Base-by-base conservation (phyloP, 2,329 filamentous ascomycete species). In the Fusarium bulbicola region DNA sequence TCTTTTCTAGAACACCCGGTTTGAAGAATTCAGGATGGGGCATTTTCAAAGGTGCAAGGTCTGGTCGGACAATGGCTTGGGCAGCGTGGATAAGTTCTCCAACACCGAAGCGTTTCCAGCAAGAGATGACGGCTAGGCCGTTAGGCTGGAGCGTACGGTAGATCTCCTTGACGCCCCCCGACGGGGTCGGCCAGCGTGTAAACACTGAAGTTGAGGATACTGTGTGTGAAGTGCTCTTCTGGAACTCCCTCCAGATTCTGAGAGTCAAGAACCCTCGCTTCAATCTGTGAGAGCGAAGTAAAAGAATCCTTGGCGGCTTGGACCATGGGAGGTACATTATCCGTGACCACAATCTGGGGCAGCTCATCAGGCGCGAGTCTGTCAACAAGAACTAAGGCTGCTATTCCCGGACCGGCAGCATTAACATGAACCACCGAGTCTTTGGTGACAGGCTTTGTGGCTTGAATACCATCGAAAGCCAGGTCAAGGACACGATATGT, bases 381-480 rank as follows among this genome's bases (percentile, higher is more conserved):
- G 4, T 69, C 66, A 14, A 76, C n/a, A 12, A 81, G 50, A 32
- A 77, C 73, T 3, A 78, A 73, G 2, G 80, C 71, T 20, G 77
- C 79, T 3, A 77, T 78, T 13, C 80, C 80, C 0, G 80, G 80
- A 1, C 80, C 80, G 10, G 79, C 79, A 14, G 80, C 80, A 59
- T 78, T 81, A 46, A 81, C 80, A 58, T 81, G 80, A 12, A 81
- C 63, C 12, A 76, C 45, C 1, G 79, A 80, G 5, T 70, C 50
- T 16, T 74, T 68, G 12, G 54, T 75, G 16, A 81, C 67, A 14
- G 76, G 74, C 0, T 36, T 61, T 20, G 46, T 56, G 7, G 54
- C 49, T 21, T 71, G 60, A 7, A 80, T 70, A 4, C 76, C 70
- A 12, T 67, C 47, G 8, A 76, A 46, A 3, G 57, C 62, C 6